Base-by-base conservation (phyloP, 192 early-diverging fungal species). In the Helicostylum pulchrum region DNA sequence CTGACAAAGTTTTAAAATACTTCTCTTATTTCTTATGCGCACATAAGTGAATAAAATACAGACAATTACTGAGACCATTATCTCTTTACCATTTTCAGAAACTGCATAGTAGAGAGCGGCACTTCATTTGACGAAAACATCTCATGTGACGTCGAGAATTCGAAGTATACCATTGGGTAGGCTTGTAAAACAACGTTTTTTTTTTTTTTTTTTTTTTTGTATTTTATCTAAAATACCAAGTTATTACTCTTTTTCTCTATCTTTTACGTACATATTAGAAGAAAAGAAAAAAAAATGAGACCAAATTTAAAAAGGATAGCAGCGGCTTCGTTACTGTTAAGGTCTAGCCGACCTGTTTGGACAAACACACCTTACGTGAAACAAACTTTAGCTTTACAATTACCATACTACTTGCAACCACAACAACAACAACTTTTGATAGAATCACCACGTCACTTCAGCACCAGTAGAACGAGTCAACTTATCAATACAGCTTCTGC, bases 221-320 rank as follows among this genome's bases (percentile, higher is more conserved):
- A 17, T 55, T 55, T 55, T 55, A 26, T 52, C 26, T 12, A 55
- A 31, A n/a, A 55, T 47, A 12, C 1, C 0, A 47, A 47, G 1
- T 15, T 4, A 48, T 17, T 48, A 14, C 46, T 48, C n/a, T 48
- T 15, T 17, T 15, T 17, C 15, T 17, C 15, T n/a, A n/a, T n/a
- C n/a, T 48, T 48, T 39, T 17, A 15, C 6, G 15, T 48, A 17
- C 46, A 15, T 17, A 19, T 19, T 26, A 26, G 26, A 26, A 19
- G 14, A 48, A 6, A 17, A 12, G 5, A 15, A 47, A 12, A 47
- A 10, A 47, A 5, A 48, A 59, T 59, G 57, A 59, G 43, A 42
- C 43, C 57, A 26, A 23, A 59, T 59, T 20, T 45, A 21, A 17
- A 59, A n/a, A 59, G 57, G 45, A 59, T 59, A 14, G 43, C 43